Evolutionary conservation across 1,139 yeast species (phyloP), one percentile per base, ranked within the genome.

Genomic region (Debaryomycetaceae sp.): DNA sequence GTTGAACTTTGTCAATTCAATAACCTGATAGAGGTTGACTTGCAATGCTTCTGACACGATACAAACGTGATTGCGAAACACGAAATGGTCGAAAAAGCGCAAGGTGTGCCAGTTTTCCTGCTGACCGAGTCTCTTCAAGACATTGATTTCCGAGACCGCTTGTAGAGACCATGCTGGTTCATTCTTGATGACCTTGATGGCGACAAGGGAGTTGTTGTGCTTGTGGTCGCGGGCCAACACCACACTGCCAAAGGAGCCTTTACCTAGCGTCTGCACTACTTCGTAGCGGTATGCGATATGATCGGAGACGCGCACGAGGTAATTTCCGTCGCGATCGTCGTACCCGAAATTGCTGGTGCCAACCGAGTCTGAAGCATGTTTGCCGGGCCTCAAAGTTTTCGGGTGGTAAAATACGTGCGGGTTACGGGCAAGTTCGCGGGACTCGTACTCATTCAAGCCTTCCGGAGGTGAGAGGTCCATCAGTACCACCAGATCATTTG

Each of bases 181-280:
- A 47, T 80, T 81, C 36, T 80, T 77, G 35, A 85, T 76, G 32
- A 85, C 70, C 46, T 85, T 85, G 16, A 85, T 61, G 0, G 95
- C 94, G 13, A 78, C 81, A 10, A 63, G 37, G 21, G 58, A 53
- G 25, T 37, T 31, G 13, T 25, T 30, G 15, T 57, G 55, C 45
- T 77, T 77, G 47, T 80, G 83, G 50, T 85, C 95, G 18, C 55
- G 51, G 37, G 90, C 79, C 33, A 70, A 62, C 7, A 81, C 56
- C 3, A 85, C 95, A 34, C 75, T 76, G 0, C 95, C 95, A 59
- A 85, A 85, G 20, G 90, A 76, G 4, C 95, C 95, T 33, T 69
- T 75, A 0, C 95, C 95, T 13, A 85, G 57, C 4, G 62, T 55
- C 2, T 61, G 52, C 19, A 68, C 35, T 5, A 82, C 72, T 38